Percentiles rank a stretch among this genome's conserved stretches.
These are phyloP conservation scores for Mrakia blollopis DNA, from an alignment of 768 basidiomycete genomes.

Conservation along the genomic window DNA sequence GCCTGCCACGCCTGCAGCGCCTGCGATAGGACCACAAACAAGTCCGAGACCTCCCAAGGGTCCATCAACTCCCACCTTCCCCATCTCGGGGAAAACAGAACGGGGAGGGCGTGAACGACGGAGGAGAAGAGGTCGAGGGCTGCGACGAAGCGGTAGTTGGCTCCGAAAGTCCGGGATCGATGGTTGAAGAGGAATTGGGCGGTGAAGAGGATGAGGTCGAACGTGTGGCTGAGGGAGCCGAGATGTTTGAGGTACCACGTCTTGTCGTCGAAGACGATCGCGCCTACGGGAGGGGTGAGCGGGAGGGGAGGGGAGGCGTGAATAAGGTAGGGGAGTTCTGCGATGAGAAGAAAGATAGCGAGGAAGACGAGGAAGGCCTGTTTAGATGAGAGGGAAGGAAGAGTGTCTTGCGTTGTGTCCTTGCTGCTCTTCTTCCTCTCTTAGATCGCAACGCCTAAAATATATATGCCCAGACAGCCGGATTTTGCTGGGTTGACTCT, in stretches of 20 bases:
- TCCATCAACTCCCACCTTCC: too few relatives aligned
- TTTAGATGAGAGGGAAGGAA: background rate
- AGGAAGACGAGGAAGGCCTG: background rate
- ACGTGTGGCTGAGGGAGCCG: background rate
- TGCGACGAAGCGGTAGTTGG: background rate
- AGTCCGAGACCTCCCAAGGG: too few relatives aligned
- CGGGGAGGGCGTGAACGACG: background rate
- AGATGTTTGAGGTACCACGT: background rate
- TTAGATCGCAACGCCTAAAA: too few relatives aligned
- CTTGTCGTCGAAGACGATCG: background rate
- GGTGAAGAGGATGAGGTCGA: background rate
- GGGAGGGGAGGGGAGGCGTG: slow-evolving; percentile 1
- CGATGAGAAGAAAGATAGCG: background rate
- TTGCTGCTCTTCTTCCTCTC: too few relatives aligned
- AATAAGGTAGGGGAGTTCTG: background rate
- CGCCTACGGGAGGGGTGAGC: background rate
- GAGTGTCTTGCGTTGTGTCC: too few relatives aligned
- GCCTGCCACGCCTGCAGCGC: too few relatives aligned
- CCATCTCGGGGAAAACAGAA: background rate
- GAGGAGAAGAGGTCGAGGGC: background rate
- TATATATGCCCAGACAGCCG: too few relatives aligned
- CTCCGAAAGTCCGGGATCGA: background rate
- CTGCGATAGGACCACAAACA: too few relatives aligned
- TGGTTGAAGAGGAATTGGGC: slow-evolving; percentile 2
- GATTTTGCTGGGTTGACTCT: too few relatives aligned